These are phyloP conservation scores for Garcia nutans DNA, from an alignment of 345 rosid species.

Conservation along the genomic window DNA sequence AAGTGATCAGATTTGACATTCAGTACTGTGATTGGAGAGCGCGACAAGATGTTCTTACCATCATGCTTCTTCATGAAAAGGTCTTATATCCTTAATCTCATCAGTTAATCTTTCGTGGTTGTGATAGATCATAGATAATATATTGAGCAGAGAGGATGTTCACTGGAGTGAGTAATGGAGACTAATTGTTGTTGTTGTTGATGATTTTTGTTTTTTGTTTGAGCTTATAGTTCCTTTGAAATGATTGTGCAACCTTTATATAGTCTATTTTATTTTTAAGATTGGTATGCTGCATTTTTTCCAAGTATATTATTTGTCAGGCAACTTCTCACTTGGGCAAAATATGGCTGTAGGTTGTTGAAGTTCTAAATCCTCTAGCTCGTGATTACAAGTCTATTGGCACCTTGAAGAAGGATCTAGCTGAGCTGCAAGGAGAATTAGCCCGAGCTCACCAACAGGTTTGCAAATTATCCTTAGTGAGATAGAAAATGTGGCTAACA, in stretches of 20 bases:
- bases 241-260: neutral
- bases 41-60: conserved; percentile 89
- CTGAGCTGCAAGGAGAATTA: conserved; percentile 80
- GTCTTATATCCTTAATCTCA: conserved; percentile 27
- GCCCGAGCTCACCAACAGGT: conserved; percentile 90
- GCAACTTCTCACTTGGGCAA: conserved; percentile 18
- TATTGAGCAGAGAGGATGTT: neutral
- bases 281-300: neutral
- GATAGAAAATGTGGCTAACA: neutral
- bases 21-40: conserved; percentile 97
- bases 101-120: neutral
- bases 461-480: conserved; percentile 6
- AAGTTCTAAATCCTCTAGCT: conserved; percentile 92
- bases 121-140: neutral
- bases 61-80: conserved; percentile 96
- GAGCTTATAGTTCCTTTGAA: neutral
- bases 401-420: conserved; percentile 86
- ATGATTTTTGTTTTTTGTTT: too few relatives aligned
- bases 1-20: conserved; percentile 89
- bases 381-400: conserved; percentile 96
- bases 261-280: neutral
- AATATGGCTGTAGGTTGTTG: conserved; percentile 65
- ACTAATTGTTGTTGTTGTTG: too few relatives aligned
- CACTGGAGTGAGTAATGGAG: neutral
- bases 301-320: neutral